These are phyloP conservation scores for Zasmidium angulare DNA, from an alignment of 2,329 filamentous ascomycete species.

Conservation along the genomic window DNA sequence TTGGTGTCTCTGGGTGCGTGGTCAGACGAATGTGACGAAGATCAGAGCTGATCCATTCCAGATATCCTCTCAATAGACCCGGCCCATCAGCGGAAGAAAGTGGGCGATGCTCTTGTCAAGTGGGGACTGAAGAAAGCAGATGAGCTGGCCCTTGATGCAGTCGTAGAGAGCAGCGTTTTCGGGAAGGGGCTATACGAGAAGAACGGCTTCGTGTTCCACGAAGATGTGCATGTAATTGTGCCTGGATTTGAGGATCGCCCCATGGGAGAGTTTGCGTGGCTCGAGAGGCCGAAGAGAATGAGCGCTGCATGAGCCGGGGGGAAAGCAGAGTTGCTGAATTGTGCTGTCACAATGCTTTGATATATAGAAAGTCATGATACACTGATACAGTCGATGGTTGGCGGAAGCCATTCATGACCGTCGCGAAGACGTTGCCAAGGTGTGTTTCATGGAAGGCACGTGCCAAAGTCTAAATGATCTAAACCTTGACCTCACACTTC, in stretches of 20 bases:
- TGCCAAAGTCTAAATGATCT: not conserved
- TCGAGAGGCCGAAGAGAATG: conserved; percentile 26
- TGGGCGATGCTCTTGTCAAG: conserved; percentile 29
- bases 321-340: too few relatives aligned
- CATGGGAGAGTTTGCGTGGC: conserved; percentile 28
- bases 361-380: too few relatives aligned
- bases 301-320: not conserved
- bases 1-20: conserved; percentile 23
- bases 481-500: not conserved
- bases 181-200: conserved; percentile 34
- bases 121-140: conserved; percentile 34
- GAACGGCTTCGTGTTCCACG: conserved; percentile 32
- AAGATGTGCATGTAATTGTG: conserved; percentile 23
- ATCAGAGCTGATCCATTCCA: not conserved
- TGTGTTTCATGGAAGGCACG: not conserved
- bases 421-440: not conserved
- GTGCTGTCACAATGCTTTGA: too few relatives aligned
- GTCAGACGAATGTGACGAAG: not conserved
- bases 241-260: conserved; percentile 18
- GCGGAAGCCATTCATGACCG: not conserved
- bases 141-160: conserved; percentile 27
- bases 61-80: conserved; percentile 33
- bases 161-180: conserved; percentile 32
- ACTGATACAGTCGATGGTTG: not conserved
- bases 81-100: conserved; percentile 27